These are phyloP conservation scores for Fusarium brachygibbosum DNA, from an alignment of 2,329 filamentous ascomycete genomes.

Conservation along the genomic window DNA sequence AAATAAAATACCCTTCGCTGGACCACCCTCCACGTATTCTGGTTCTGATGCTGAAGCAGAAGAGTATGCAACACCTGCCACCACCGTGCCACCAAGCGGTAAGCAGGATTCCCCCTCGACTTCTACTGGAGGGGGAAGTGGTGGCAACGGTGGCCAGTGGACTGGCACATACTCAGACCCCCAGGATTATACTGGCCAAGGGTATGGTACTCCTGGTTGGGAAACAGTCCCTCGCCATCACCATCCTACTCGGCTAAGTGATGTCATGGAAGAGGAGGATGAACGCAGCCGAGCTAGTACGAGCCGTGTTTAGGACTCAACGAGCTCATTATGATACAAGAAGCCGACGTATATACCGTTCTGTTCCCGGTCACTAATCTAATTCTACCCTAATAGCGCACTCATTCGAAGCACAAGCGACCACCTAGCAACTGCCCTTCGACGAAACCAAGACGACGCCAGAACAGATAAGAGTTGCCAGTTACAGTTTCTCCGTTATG, in stretches of 20 bases:
- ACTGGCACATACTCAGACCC: conserved; percentile 58
- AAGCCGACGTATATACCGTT: conserved; percentile 37
- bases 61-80: conserved; percentile 69
- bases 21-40: conserved; percentile 59
- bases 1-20: conserved; percentile 68
- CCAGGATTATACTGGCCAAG: conserved; percentile 75
- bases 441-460: conserved; percentile 14
- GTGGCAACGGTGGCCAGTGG: conserved; percentile 57
- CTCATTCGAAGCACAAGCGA: conserved; percentile 17
- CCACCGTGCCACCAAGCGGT: conserved; percentile 57
- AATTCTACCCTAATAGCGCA: conserved; percentile 27
- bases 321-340: conserved; percentile 22
- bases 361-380: conserved; percentile 25
- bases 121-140: conserved; percentile 56
- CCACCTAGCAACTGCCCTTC: conserved; percentile 10
- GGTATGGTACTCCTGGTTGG: conserved; percentile 78
- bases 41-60: conserved; percentile 67
- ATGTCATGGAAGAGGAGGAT: conserved; percentile 88
- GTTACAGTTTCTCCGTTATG: conserved; percentile 32
- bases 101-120: conserved; percentile 52
- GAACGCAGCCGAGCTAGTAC: conserved; percentile 82
- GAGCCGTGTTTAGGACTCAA: conserved; percentile 60
- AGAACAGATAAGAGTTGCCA: conserved; percentile 15
- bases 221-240: conserved; percentile 83
- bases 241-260: conserved; percentile 88